Base-by-base conservation (phyloP, 495 filamentous ascomycete species). In the Letharia columbiana region DNA sequence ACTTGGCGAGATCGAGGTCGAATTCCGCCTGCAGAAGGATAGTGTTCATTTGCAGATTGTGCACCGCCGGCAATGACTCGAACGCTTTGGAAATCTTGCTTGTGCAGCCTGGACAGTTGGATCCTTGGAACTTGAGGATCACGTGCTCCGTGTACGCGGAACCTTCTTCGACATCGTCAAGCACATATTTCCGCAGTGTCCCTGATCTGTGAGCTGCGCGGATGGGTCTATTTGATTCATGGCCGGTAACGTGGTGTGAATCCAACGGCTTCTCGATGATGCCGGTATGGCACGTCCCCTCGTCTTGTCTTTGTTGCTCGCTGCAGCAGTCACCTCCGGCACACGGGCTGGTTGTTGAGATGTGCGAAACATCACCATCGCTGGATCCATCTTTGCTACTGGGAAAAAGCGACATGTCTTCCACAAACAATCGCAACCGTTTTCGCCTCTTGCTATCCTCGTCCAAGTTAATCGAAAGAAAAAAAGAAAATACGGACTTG, bases 21-120 rank as follows among this genome's bases (percentile, higher is more conserved):
- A 90, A 88, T 61, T 87, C 85, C 12, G 84, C 85, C 31, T 83
- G 82, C 0, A 83, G 77, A 11, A 88, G 77, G 0, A 89, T 76
- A 31, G 88, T 71, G 64, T 84, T 89, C 17, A 82, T 82, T 67
- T 86, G 83, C 50, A 87, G 68, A 61, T 87, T 80, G 12, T 73
- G 73, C 61, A 87, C 7, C 10, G 41, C 54, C 7, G 13, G 39
- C 9, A 66, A 49, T 4, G 64, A 54, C 23, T 41, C 28, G 13
- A 66, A 28, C 4, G 64, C 49, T 60, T 37, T 59, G 4, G 61
- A 35, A 4, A 62, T 62, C 44, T 62, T 23, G 37, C 42, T 40
- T 4, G 61, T 62, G 12, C 61, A 62, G 15, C 61, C 28, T 15
- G 61, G 61, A 13, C 61, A 62, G 28, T 62, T 62, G 28, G 61